These are phyloP conservation scores for Arctium lappa DNA, from an alignment of 129 eudicot genomes.

Conservation along the genomic window DNA sequence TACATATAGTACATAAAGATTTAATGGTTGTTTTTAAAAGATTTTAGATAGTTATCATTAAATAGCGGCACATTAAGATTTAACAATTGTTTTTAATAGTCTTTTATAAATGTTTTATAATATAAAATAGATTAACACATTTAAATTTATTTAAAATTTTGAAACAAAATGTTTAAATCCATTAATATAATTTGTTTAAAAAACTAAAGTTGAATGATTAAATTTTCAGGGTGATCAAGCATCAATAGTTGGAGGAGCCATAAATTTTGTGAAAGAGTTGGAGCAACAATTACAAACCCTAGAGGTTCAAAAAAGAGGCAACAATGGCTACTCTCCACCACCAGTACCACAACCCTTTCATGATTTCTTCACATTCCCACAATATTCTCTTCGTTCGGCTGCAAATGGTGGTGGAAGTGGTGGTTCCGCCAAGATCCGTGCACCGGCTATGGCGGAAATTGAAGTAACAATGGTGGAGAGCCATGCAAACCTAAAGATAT, in stretches of 20 bases:
- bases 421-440: constrained; percentile 13
- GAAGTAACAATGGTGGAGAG: constrained; percentile 71
- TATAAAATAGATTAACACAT: not conserved
- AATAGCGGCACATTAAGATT: too few species aligned
- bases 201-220: not conserved
- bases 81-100: too few species aligned
- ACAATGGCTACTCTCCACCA: not conserved
- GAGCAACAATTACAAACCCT: constrained; percentile 58
- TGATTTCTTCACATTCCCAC: constrained; percentile 58
- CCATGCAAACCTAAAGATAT: constrained; percentile 69
- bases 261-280: constrained; percentile 60
- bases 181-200: not conserved
- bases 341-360: constrained; percentile 26
- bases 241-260: constrained; percentile 70
- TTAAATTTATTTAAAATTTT: not conserved
- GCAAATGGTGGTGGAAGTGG: not conserved
- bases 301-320: constrained; percentile 38
- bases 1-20: too few species aligned
- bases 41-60: too few species aligned
- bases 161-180: not conserved
- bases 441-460: constrained; percentile 47
- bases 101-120: too few species aligned
- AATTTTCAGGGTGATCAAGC: constrained; percentile 64
- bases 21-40: too few species aligned
- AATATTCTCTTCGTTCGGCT: constrained; percentile 27